A percentile compares a stretch with the other conserved stretches of the same genome.
Evolutionary conservation across 306 rosid genomes (phyloP).

Genomic region (Quercus bicolor): DNA sequence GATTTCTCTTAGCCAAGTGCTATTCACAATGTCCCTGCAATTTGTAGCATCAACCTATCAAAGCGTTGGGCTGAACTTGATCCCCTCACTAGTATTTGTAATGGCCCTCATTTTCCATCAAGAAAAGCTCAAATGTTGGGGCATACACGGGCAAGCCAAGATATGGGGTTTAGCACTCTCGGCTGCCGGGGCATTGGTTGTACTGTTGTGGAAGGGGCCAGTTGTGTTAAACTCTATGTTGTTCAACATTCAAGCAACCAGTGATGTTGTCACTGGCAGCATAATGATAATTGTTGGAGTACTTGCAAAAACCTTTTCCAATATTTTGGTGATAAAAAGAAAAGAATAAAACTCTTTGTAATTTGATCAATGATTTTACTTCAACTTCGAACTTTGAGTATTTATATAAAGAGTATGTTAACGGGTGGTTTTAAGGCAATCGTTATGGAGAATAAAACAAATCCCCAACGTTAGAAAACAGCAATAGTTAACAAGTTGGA

Average conservation of each 20-base stretch:
- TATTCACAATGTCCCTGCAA: background rate
- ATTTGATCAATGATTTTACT: background rate
- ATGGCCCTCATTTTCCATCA: constrained; percentile 2
- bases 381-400: too few species aligned
- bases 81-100: constrained; percentile 1
- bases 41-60: background rate
- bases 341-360: background rate
- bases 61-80: constrained; percentile 9
- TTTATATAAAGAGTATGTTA: too few species aligned
- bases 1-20: constrained; percentile 4
- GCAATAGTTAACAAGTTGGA: too few species aligned
- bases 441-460: too few species aligned
- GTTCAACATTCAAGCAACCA: background rate
- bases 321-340: background rate
- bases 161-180: background rate
- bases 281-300: background rate
- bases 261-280: background rate
- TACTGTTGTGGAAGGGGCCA: constrained; percentile 6
- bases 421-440: too few species aligned
- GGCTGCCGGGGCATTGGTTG: background rate
- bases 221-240: background rate
- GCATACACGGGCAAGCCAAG: constrained; percentile 1
- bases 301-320: background rate
- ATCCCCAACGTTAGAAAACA: too few species aligned
- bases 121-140: background rate